Evolutionary conservation across 305 asterid genomes (phyloP).

Genomic region (Stenogyne calaminthoides): DNA sequence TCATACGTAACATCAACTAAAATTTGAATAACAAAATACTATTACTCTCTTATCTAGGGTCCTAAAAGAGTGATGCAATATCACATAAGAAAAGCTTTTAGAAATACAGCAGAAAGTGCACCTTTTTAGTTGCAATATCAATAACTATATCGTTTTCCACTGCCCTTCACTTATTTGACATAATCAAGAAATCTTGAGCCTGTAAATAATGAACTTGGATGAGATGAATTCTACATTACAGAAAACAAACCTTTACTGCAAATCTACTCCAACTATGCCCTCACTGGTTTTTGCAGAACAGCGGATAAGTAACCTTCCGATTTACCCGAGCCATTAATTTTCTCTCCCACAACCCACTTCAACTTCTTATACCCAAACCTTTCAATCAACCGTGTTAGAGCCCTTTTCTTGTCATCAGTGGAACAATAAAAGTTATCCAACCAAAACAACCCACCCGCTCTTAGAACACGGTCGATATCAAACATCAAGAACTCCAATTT

Average conservation of each 20-base stretch:
- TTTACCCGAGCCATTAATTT: constrained; percentile 66
- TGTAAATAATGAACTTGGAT: constrained; percentile 20
- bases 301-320: constrained; percentile 84
- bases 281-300: constrained; percentile 88
- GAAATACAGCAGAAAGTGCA: constrained; percentile 27
- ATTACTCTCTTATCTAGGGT: constrained; percentile 25
- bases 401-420: constrained; percentile 68
- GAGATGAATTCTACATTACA: constrained; percentile 20
- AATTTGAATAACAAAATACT: constrained; percentile 23
- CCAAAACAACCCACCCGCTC: constrained; percentile 91
- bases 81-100: constrained; percentile 3
- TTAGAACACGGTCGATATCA: constrained; percentile 79
- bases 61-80: constrained; percentile 21
- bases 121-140: constrained; percentile 13
- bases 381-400: constrained; percentile 71
- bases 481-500: constrained; percentile 91
- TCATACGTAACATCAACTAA: constrained; percentile 24
- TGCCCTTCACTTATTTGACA: constrained; percentile 28
- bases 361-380: constrained; percentile 81
- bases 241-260: constrained; percentile 19
- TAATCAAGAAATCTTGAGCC: constrained; percentile 27
- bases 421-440: constrained; percentile 74
- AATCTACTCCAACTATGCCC: constrained; percentile 42
- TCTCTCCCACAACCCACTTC: constrained; percentile 96
- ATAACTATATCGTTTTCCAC: not conserved